Base-by-base conservation (phyloP, 371 early-diverging fungal genomes). In the Mortierella sp. region DNA sequence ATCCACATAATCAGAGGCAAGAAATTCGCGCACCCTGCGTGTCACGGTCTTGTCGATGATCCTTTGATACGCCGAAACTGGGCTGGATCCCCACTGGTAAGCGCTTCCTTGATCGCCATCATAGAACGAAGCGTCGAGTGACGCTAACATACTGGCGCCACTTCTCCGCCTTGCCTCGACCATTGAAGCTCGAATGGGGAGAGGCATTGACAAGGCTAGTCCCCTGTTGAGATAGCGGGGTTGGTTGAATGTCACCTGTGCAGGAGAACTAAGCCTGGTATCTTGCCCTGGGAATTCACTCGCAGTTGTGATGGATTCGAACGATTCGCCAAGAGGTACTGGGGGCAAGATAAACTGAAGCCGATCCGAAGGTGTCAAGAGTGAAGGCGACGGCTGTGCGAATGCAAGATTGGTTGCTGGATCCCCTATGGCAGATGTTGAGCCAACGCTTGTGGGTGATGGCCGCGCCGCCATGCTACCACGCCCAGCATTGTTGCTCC, bases 281-380 rank as follows among this genome's bases (percentile, higher is more conserved):
- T 39, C 18, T 16, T 53, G 48, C 34, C 54, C 31, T 13, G 47
- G 14, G 43, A 31, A 42, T 8, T 39, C 52, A 28, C 38, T 28
- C 3, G 51, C 34, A 12, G 54, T 19, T 1, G 68, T 45, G 9
- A 64, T 52, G 12, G 59, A 46, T 16, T 61, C 78, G 24, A 76
- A 55, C 0, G 78, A 66, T 10, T 76, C 78, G 5, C 70, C 78
- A 2, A 76, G 67, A 19, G 61, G 67, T 23, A 76, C 30, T 2
- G 70, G 67, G 1, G 78, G 70, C 10, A 76, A 50, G 13, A 70
- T 28, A 52, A 70, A 73, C 28, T 64, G 68, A 3, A 64, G 19
- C 14, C 45, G 60, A 21, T 61, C 53, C n/a, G 73, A 67, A 12
- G 60, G 64, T 3, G 68, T 26, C 45, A 63, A 26, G 12, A 54